Evolutionary conservation across 164 flowering plant species (phyloP), one percentile per base, ranked within the genome.

Genomic region (Kingdonia uniflora): DNA sequence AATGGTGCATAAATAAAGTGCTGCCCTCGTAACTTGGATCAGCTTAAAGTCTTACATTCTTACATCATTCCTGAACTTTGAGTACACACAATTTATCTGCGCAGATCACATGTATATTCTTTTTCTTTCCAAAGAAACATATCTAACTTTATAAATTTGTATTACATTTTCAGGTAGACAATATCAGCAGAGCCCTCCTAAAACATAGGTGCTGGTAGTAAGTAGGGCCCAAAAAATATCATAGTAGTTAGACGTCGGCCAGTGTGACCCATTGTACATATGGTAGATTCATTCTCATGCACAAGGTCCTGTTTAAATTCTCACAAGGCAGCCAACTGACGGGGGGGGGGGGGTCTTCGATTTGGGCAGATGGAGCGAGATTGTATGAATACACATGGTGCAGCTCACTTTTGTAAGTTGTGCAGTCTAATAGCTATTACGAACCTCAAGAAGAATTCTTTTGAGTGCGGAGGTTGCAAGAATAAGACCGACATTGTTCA

Each of bases 211-310:
- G 99, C n/a, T n/a, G 99, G 16, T 92, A 88, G 61, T 97, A 92
- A 64, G 86, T 84, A 94, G 44, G 71, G 99, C 55, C 65, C 88
- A 65, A 94, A 86, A n/a, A n/a, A n/a, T n/a, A n/a, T n/a, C n/a
- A n/a, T n/a, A n/a, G n/a, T n/a, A n/a, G n/a, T n/a, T n/a, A n/a
- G n/a, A n/a, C n/a, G n/a, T n/a, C n/a, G n/a, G n/a, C n/a, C n/a
- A n/a, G n/a, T n/a, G n/a, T n/a, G n/a, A n/a, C n/a, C n/a, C n/a
- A n/a, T n/a, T n/a, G n/a, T n/a, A 78, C 99, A 88, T 42, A 86
- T 94, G 99, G 97, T 89, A 94, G 76, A 87, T 94, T 57, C 95
- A 92, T 61, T 88, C 97, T 3, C 88, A 95, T 51, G 99, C 95
- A 5, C 65, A 95, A 5, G 97, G 99, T 1, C 97, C 99, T 20